These are phyloP conservation scores for Microdochium nivale DNA, from an alignment of 2,329 filamentous ascomycete species.

Conservation along the genomic window DNA sequence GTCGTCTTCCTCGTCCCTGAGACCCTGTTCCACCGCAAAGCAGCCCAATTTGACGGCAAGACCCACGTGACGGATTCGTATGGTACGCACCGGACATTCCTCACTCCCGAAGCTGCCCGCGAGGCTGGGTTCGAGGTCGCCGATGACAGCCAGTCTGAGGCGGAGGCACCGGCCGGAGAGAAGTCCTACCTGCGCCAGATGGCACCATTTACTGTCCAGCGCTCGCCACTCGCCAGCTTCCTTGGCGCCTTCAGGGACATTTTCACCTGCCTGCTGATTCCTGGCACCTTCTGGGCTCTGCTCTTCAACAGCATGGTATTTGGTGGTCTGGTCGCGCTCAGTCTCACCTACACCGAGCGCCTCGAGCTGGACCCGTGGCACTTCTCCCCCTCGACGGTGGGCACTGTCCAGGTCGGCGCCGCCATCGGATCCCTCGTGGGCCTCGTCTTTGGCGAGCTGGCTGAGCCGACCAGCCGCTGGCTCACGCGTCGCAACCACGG, in stretches of 20 bases:
- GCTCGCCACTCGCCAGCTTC: not conserved
- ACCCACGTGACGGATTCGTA: not conserved
- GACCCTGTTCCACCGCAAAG: constrained; percentile 4
- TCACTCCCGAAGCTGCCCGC: constrained; percentile 1
- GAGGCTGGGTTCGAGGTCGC: not conserved
- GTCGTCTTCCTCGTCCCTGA: constrained; percentile 5
- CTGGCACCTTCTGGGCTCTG: constrained; percentile 3
- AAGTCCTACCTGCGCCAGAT: not conserved
- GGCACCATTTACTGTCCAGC: not conserved
- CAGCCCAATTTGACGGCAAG: constrained; percentile 4
- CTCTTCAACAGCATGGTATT: constrained; percentile 7
- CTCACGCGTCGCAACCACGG: not conserved
- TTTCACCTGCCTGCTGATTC: not conserved
- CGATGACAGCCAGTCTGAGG: not conserved
- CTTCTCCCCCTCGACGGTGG: constrained; percentile 6
- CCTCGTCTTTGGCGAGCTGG: constrained; percentile 5
- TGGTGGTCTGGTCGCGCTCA: constrained; percentile 6
- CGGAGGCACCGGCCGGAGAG: not conserved
- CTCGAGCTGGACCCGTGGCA: constrained; percentile 6
- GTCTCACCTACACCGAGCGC: constrained; percentile 6
- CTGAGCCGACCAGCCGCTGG: constrained; percentile 6
- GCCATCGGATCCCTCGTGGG: constrained; percentile 3
- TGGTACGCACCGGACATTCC: constrained; percentile 1
- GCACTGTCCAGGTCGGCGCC: constrained; percentile 5
- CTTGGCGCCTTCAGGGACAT: not conserved